Percentiles rank a stretch among this genome's conserved stretches.
Evolutionary conservation across 1,284 basidiomycete genomes (phyloP).

Genomic region (Violaceomyces palustris): DNA sequence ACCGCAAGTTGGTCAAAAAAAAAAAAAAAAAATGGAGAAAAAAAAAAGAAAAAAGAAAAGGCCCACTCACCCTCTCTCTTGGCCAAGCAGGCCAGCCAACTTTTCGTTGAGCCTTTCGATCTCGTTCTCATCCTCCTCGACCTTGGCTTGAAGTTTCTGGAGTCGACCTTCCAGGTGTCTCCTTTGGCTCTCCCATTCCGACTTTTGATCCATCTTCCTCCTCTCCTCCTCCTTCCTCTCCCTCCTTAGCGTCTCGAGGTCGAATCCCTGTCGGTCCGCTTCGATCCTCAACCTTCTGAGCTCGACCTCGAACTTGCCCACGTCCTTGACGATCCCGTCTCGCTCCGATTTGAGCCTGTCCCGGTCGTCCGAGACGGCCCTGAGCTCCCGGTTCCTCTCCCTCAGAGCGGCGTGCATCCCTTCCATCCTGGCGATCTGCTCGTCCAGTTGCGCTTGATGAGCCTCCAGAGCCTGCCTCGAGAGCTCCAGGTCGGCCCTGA

Average conservation of each 20-base stretch:
- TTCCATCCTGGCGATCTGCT: constrained; percentile 36
- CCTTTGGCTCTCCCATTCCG: neutral
- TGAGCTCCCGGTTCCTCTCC: constrained; percentile 16
- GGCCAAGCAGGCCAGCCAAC: too few relatives aligned
- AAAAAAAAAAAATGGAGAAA: too few relatives aligned
- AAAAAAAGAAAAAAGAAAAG: too few relatives aligned
- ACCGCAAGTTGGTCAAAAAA: neutral
- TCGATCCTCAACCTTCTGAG: constrained; percentile 22
- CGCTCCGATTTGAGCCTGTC: constrained; percentile 27
- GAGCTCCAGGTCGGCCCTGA: constrained; percentile 16
- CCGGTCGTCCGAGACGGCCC: constrained; percentile 21
- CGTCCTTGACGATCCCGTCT: constrained; percentile 28
- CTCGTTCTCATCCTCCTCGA: too few relatives aligned
- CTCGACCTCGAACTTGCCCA: constrained; percentile 30
- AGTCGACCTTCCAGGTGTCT: too few relatives aligned
- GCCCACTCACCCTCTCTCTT: too few relatives aligned
- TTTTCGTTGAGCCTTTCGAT: too few relatives aligned
- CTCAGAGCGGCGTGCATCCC: constrained; percentile 21
- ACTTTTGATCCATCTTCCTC: neutral
- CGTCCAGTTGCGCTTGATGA: constrained; percentile 36
- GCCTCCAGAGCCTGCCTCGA: constrained; percentile 19
- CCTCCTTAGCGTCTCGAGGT: constrained; percentile 22
- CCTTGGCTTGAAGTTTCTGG: too few relatives aligned
- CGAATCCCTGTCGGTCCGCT: constrained; percentile 25
- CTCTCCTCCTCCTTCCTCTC: constrained; percentile 11